Evolutionary conservation across 106 monocot genomes (phyloP), one percentile per base, ranked within the genome.

Genomic region (Iris macrosiphon): DNA sequence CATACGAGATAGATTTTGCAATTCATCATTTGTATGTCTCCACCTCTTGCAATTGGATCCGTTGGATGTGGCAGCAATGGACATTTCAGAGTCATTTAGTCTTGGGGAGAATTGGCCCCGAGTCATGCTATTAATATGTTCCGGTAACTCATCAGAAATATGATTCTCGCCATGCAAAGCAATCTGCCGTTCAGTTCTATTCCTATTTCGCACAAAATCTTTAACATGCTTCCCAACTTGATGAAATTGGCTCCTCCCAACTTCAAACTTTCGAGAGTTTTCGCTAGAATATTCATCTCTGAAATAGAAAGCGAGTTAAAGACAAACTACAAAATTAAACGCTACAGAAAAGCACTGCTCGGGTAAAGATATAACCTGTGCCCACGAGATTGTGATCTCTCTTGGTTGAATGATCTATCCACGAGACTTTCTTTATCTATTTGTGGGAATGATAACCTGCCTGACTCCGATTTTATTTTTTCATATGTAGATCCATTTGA

Each of bases 221-320:
- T 23, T 16, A 48, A 52, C 72, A 37, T 16, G 9, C 50, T 56
- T 77, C 43, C 37, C 51, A 45, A 14, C 25, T 31, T 38, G 9
- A 28, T 47, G 40, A 23, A 60, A 49, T 31, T 62, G 46, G 45
- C 45, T 32, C 28, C 40, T 82, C 35, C 51, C 47, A 57, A 39
- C 45, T 21, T 66, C 69, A 73, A 57, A 31, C 37, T 60, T 56
- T n/a, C n/a, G n/a, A n/a, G n/a, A n/a, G n/a, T n/a, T n/a, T n/a
- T n/a, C n/a, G n/a, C n/a, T n/a, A 32, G 22, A 38, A 15, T 31
- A 52, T 38, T 75, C 64, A 70, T 52, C 61, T 60, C 73, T 73
- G 65, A 42, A 73, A 52, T 45, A 60, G n/a, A n/a, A n/a, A n/a
- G 31, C 13, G 44, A 23, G 52, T 7, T 19, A 42, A 38, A 28